phyloP scores from a whole-genome alignment of 2,329 filamentous ascomycete genomes.

The Fusarium subtropicale region DNA sequence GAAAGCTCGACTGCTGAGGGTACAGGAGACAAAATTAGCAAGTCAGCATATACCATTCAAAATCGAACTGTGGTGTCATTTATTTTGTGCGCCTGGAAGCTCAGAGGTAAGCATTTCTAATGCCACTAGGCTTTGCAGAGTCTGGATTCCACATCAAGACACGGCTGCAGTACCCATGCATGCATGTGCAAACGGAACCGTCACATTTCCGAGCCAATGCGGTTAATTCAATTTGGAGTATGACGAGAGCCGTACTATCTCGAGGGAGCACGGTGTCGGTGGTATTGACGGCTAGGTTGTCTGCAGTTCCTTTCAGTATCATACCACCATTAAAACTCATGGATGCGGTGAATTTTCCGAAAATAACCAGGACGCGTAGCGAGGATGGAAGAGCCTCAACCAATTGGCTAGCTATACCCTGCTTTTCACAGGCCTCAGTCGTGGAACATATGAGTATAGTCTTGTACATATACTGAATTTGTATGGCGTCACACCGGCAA shows the following conservation, averaged over 20 bases:
- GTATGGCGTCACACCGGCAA: not conserved
- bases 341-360: not conserved
- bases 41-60: not conserved
- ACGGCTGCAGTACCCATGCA: conserved; percentile 30
- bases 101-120: not conserved
- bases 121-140: not conserved
- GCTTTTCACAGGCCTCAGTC: not conserved
- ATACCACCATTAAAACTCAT: not conserved
- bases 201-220: conserved; percentile 23
- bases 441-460: not conserved
- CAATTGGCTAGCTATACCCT: not conserved
- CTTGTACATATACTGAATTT: not conserved
- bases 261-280: not conserved
- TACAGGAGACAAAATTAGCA: not conserved
- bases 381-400: not conserved
- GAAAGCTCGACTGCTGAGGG: not conserved
- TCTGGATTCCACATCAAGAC: conserved; percentile 1
- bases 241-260: conserved; percentile 12
- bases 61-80: not conserved
- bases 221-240: conserved; percentile 9
- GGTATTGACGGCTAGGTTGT: not conserved
- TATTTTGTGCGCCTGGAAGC: not conserved
- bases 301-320: not conserved
- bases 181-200: conserved; percentile 26
- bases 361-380: not conserved